Conservation (phyloP, 2,329 filamentous ascomycete species). For the Penicillium griseofulvum region DNA sequence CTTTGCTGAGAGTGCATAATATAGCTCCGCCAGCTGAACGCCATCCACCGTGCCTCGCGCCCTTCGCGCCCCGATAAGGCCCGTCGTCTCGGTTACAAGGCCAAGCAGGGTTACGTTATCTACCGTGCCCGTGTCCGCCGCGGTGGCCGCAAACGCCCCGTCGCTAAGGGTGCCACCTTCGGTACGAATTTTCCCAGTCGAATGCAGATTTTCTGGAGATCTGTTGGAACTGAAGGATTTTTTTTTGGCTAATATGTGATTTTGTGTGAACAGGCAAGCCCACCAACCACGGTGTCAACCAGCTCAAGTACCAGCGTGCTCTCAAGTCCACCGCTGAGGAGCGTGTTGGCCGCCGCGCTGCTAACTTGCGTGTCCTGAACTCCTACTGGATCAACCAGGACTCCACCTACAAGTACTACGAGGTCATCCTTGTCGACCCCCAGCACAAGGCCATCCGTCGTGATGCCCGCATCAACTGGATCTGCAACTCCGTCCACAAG, state of each 20-base stretch:
- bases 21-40: conserved; percentile 99
- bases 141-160: conserved; percentile 97
- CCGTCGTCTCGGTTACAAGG: conserved; percentile 99
- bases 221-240: conserved; percentile 12
- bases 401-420: conserved; percentile 99
- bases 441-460: conserved; percentile 99
- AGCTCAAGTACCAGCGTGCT: conserved; percentile 99
- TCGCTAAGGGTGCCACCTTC: conserved; percentile 96
- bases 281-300: conserved; percentile 99
- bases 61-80: conserved; percentile 99
- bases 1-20: conserved; percentile 99
- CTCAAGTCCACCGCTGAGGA: conserved; percentile 97
- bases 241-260: conserved; percentile 24
- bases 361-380: conserved; percentile 99
- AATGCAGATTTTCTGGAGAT: not conserved
- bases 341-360: conserved; percentile 98
- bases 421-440: conserved; percentile 99
- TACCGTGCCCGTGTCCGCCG: conserved; percentile 98
- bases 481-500: conserved; percentile 99
- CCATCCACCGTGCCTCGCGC: conserved; percentile 98
- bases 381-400: conserved; percentile 99
- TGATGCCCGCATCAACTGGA: conserved; percentile 99
- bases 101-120: conserved; percentile 99
- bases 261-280: conserved; percentile 74
- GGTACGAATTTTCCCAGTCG: conserved; percentile 57